Percentiles rank a stretch among this genome's conserved stretches.
Evolutionary conservation across 139 green algal genomes (phyloP).

Genomic region (Gonium pectorale): DNA sequence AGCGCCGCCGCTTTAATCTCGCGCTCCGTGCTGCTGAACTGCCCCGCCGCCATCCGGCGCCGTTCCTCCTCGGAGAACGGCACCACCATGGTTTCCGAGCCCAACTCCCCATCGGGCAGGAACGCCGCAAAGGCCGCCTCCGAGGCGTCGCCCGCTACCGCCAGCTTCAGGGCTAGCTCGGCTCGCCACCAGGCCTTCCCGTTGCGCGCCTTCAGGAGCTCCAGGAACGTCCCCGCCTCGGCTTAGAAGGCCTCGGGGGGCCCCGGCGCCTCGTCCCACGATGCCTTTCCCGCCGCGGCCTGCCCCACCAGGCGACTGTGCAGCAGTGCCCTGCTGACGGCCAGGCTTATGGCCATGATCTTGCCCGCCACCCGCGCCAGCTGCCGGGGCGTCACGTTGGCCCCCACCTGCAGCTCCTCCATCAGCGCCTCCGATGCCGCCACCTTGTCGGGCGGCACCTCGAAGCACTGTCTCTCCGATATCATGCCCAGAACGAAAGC

Average conservation of each 20-base stretch:
- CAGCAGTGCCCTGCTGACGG: neutral
- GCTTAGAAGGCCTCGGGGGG: neutral
- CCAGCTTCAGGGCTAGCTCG: neutral
- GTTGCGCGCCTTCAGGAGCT: neutral
- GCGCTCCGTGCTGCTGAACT: slow-evolving; percentile 1
- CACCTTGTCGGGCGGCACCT: slow-evolving; percentile 6
- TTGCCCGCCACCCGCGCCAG: neutral
- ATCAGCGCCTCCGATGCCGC: neutral
- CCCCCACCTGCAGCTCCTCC: neutral
- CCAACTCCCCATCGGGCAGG: neutral
- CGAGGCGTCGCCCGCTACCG: neutral
- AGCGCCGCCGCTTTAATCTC: neutral
- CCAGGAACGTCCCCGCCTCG: neutral
- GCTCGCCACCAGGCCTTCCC: neutral
- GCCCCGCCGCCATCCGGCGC: neutral
- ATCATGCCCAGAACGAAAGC: neutral
- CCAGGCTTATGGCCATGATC: neutral
- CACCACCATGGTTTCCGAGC: neutral
- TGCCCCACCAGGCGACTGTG: neutral
- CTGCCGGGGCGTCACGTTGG: neutral
- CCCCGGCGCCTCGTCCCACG: neutral
- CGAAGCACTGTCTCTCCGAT: neutral
- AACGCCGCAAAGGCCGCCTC: neutral
- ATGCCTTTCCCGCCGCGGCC: neutral
- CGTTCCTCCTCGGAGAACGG: neutral